phyloP scores from a whole-genome alignment of 495 filamentous ascomycete species.

The Glonium stellatum region DNA sequence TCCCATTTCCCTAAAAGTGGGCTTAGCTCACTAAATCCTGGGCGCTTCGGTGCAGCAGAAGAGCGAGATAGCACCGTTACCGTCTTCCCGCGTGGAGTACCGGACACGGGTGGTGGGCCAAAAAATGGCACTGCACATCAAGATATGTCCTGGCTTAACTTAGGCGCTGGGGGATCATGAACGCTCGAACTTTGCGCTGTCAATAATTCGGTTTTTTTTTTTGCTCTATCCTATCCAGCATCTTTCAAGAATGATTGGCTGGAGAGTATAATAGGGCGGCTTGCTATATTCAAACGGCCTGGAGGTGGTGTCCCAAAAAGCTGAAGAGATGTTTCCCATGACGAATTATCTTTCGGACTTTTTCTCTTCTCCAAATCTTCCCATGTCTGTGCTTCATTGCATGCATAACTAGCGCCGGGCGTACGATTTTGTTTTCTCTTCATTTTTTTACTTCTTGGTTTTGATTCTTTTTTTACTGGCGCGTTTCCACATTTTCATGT shows the following conservation, averaged over 20 bases:
- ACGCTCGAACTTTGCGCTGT: not conserved
- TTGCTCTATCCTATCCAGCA: not conserved
- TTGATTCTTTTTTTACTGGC: not conserved
- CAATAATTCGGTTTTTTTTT: not conserved
- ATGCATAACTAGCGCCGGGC: constrained; percentile 29
- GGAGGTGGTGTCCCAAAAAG: constrained; percentile 5
- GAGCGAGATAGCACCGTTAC: constrained; percentile 36
- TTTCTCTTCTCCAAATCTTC: constrained; percentile 9
- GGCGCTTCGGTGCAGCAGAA: constrained; percentile 13
- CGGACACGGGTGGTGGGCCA: constrained; percentile 12
- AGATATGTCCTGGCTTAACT: constrained; percentile 41
- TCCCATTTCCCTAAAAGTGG: constrained; percentile 22
- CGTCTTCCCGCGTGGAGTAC: constrained; percentile 33
- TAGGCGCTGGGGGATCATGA: constrained; percentile 23
- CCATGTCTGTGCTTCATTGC: constrained; percentile 11
- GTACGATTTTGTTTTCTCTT: constrained; percentile 1
- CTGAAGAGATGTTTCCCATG: constrained; percentile 3
- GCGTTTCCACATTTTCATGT: constrained; percentile 1
- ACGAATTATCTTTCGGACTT: not conserved
- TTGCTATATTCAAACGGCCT: not conserved
- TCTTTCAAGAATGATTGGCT: not conserved
- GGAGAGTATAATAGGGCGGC: not conserved
- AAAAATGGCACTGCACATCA: constrained; percentile 13
- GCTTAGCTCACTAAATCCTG: constrained; percentile 20
- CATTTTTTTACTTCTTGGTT: not conserved